A percentile compares a stretch with the other conserved stretches of the same genome.
Evolutionary conservation across 2,329 filamentous ascomycete genomes (phyloP).

Genomic region (Teratosphaeria nubilosa): DNA sequence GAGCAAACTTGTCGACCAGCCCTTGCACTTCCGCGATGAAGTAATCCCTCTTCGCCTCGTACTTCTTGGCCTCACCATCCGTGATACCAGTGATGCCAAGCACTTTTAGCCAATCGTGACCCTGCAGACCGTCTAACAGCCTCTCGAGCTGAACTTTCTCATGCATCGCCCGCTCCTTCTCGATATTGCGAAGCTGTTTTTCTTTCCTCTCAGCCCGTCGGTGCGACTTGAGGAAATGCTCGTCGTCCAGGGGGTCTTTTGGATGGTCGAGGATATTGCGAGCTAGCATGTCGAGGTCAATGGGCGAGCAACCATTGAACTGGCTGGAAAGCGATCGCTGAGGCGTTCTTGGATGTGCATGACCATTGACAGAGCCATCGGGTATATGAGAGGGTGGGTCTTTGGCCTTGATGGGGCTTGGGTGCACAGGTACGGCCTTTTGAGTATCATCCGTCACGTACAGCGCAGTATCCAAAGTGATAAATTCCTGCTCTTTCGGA

Average conservation of each 20-base stretch:
- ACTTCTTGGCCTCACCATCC: slow-evolving; percentile 75
- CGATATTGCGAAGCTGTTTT: slow-evolving; percentile 58
- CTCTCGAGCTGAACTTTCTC: slow-evolving; percentile 57
- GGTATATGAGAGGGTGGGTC: background rate
- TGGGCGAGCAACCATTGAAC: slow-evolving; percentile 7
- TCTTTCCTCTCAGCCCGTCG: slow-evolving; percentile 53
- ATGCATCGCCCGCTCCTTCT: slow-evolving; percentile 55
- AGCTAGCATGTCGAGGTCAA: slow-evolving; percentile 14
- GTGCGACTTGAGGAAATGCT: slow-evolving; percentile 48
- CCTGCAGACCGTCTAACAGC: slow-evolving; percentile 70
- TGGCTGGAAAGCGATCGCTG: slow-evolving; percentile 7
- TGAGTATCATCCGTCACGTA: slow-evolving; percentile 22
- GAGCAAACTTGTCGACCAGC: slow-evolving; percentile 76
- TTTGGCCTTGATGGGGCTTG: slow-evolving; percentile 1
- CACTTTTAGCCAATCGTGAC: slow-evolving; percentile 83
- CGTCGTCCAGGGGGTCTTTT: slow-evolving; percentile 47
- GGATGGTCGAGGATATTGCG: slow-evolving; percentile 24
- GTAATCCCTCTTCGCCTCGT: slow-evolving; percentile 73
- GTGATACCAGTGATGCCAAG: slow-evolving; percentile 83
- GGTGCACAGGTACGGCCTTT: background rate
- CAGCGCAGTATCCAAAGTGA: slow-evolving; percentile 16
- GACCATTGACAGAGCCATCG: slow-evolving; percentile 1
- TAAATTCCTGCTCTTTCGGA: slow-evolving; percentile 62
- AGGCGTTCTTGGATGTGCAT: slow-evolving; percentile 7
- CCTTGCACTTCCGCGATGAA: slow-evolving; percentile 75